A percentile compares a stretch with the other conserved stretches of the same genome.
Evolutionary conservation across 371 early-diverging fungal species (phyloP).

Genomic region (Chytridiales sp.): DNA sequence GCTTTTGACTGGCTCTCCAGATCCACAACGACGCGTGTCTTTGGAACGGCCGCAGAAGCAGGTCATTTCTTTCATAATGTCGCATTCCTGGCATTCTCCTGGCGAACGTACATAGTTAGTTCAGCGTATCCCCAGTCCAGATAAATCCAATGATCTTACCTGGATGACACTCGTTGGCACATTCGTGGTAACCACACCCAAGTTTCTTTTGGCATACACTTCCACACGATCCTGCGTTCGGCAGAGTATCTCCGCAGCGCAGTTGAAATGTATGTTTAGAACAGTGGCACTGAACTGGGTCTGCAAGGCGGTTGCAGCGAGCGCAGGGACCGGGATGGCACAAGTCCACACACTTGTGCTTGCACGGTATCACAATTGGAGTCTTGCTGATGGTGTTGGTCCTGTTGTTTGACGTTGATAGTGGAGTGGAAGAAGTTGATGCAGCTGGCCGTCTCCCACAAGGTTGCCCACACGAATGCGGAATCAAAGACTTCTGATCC

Average conservation of each 20-base stretch:
- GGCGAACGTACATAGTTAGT: too few relatives aligned
- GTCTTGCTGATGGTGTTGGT: too few relatives aligned
- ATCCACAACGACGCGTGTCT: not conserved
- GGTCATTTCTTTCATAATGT: not conserved
- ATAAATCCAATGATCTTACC: too few relatives aligned
- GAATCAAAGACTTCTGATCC: too few relatives aligned
- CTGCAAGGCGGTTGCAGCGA: constrained; percentile 8
- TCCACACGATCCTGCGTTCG: not conserved
- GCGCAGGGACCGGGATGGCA: constrained; percentile 20
- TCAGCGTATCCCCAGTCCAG: too few relatives aligned
- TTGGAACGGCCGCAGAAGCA: constrained; percentile 6
- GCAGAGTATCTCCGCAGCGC: not conserved
- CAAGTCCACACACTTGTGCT: constrained; percentile 3
- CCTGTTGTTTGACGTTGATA: too few relatives aligned
- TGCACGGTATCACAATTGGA: too few relatives aligned
- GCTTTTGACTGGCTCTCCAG: too few relatives aligned
- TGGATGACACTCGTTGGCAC: constrained; percentile 10
- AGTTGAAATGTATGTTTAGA: not conserved
- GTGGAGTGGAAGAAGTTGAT: too few relatives aligned
- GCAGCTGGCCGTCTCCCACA: too few relatives aligned
- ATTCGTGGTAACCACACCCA: constrained; percentile 5
- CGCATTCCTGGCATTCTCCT: constrained; percentile 7
- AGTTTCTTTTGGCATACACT: constrained; percentile 1
- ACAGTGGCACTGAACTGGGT: constrained; percentile 1
- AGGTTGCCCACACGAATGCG: too few relatives aligned